These are phyloP conservation scores for Rhizodiscina lignyota DNA, from an alignment of 495 filamentous ascomycete genomes.

Conservation along the genomic window DNA sequence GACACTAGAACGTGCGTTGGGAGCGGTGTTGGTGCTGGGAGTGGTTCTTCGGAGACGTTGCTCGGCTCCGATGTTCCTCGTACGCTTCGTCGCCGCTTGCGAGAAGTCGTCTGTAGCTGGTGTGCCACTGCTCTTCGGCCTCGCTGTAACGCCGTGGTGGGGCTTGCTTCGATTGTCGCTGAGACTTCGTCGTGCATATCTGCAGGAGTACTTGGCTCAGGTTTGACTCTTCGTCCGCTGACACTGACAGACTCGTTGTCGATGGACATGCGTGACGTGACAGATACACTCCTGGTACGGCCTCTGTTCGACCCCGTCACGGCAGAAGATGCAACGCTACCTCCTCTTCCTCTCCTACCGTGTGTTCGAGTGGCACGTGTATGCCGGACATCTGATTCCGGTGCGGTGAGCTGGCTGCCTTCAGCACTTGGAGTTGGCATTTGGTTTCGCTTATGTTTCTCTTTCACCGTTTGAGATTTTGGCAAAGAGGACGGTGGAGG, in stretches of 20 bases:
- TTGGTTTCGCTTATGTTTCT: too few species aligned
- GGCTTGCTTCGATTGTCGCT: constrained; percentile 5
- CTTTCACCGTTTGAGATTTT: too few species aligned
- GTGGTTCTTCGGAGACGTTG: constrained; percentile 4
- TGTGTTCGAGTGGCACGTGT: constrained; percentile 4
- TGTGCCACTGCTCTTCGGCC: constrained; percentile 17
- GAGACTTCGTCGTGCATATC: constrained; percentile 18
- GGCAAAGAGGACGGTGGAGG: too few species aligned
- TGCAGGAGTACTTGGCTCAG: constrained; percentile 45
- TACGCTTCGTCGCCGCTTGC: constrained; percentile 28
- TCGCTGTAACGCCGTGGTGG: constrained; percentile 10
- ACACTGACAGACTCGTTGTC: constrained; percentile 26
- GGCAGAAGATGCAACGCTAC: constrained; percentile 35
- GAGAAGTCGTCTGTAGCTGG: constrained; percentile 10
- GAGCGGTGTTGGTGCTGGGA: constrained; percentile 1
- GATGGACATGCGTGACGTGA: constrained; percentile 32
- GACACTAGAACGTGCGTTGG: constrained; percentile 14
- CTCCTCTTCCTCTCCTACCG: constrained; percentile 21
- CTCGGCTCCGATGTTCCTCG: constrained; percentile 24
- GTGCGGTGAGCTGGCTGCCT: too few species aligned
- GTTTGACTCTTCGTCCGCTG: constrained; percentile 39
- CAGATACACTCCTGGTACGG: constrained; percentile 40
- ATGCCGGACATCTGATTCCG: constrained; percentile 6
- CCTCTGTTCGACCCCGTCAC: constrained; percentile 16
- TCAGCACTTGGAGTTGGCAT: too few species aligned